Evolutionary conservation across 306 rosid genomes (phyloP), one percentile per base, ranked within the genome.

Genomic region (Alnus rubra): DNA sequence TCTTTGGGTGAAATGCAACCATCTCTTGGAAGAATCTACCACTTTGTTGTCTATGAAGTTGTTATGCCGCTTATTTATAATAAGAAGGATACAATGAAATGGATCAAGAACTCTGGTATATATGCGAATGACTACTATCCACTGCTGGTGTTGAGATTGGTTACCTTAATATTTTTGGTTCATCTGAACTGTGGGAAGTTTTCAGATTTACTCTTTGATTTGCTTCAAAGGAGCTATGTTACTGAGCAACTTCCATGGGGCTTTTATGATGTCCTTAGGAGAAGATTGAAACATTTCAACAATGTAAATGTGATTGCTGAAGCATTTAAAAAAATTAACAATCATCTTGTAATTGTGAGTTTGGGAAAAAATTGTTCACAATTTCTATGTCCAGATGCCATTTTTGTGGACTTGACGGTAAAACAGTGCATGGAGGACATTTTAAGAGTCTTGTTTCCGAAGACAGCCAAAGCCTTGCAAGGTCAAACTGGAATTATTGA

Each of bases 301-400:
- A 60, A 71, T 28, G 45, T 84, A 47, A 69, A 79, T 35, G 83
- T 69, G 75, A 51, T 85, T 53, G 94, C 91, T 1, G 78, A 74
- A 74, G 90, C 89, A 52, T 85, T 92, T 71, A 78, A 79, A 71
- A 33, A 65, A 73, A 65, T 87, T 54, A 85, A 52, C 60, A 87
- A 92, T 82, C 85, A 90, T 44, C 76, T 92, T 80, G 89, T 90
- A 2, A 69, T 85, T 79, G 91, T 80, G 37, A 76, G 76, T 50
- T 76, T 82, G 37, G 62, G 73, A 56, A 33, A 73, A 44, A 69
- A 73, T 60, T 47, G 71, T 59, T 7, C 81, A 3, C 55, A 77
- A 48, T 35, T 59, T 23, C 8, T 23, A 1, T 82, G 86, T 49
- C 73, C 81, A 33, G 85, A 87, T 82, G 90, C 86, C 3, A 51